Percentiles rank a stretch among this genome's conserved stretches.
Evolutionary conservation across 345 rosid genomes (phyloP).

Genomic region (Eucalyptus marginata): DNA sequence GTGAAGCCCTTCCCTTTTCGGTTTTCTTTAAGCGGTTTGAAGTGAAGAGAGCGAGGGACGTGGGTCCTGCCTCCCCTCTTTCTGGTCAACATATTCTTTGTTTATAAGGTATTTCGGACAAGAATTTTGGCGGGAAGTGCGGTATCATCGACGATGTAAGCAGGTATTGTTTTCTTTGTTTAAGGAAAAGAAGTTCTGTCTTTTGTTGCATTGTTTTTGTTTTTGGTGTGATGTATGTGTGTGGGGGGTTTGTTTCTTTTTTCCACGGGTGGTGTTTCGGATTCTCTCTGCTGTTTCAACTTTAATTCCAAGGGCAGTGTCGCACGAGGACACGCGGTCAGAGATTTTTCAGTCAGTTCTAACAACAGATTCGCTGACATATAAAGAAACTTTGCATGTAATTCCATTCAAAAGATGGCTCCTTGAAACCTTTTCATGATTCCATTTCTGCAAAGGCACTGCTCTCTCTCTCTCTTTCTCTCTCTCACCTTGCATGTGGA

Average conservation of each 20-base stretch:
- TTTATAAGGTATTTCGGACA: background rate
- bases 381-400: background rate
- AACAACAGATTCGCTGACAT: slow-evolving; percentile 2
- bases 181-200: background rate
- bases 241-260: background rate
- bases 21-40: background rate
- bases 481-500: background rate
- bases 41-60: slow-evolving; percentile 33
- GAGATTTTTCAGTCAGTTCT: background rate
- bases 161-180: background rate
- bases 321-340: background rate
- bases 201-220: background rate
- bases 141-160: background rate
- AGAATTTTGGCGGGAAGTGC: background rate
- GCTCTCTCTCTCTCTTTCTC: background rate
- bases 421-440: background rate
- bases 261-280: background rate
- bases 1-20: background rate
- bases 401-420: background rate
- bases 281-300: background rate
- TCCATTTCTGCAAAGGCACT: background rate
- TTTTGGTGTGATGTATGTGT: background rate
- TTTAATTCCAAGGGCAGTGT: background rate
- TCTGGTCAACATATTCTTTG: slow-evolving; percentile 25
- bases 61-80: slow-evolving; percentile 41